Base-by-base conservation (phyloP, 2,329 filamentous ascomycete species). In the Paracoccidioides lutzii region DNA sequence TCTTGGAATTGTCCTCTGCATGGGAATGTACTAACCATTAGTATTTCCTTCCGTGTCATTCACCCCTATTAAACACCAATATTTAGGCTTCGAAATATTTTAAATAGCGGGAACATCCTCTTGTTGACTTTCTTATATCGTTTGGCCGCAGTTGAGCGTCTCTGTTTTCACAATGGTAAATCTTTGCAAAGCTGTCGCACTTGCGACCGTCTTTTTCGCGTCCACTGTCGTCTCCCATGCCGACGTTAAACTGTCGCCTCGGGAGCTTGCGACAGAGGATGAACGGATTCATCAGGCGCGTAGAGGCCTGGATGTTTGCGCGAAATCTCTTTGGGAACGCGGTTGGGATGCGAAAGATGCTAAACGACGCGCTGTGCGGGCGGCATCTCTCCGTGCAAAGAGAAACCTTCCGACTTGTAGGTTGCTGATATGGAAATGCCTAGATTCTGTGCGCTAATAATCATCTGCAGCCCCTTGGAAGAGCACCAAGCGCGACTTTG, bases 291-390 rank as follows among this genome's bases (percentile, higher is more conserved):
- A 59, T 57, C 65, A 66, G 54, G 59, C 59, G 54, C 70, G 72
- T 61, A 53, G 63, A 3, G 71, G 71, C 10, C 66, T 78, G 3
- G 63, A 61, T 56, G 73, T 76, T 62, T 78, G 76, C 58, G 63
- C 71, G 10, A 59, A 66, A 1, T 72, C 75, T 63, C 69, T 77
- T 52, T 69, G 67, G 57, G 69, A 69, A 22, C 71, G 74, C 5
- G 75, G 75, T 22, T 56, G 75, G 22, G 66, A 69, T 43, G 62
- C 67, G 38, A 67, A 70, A 54, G 74, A 72, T 56, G 59, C 71
- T 42, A 66, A 65, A 12, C 75, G 75, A 42, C 73, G 76, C 33
- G 58, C 66, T 7, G 70, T 66, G 3, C 56, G 66, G 15, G 63
- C 74, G 14, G 61, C 71, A 30, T 65, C 71, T 45, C 68, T 72